phyloP scores from a whole-genome alignment of 345 rosid genomes.

The Anastatica hierochuntica region DNA sequence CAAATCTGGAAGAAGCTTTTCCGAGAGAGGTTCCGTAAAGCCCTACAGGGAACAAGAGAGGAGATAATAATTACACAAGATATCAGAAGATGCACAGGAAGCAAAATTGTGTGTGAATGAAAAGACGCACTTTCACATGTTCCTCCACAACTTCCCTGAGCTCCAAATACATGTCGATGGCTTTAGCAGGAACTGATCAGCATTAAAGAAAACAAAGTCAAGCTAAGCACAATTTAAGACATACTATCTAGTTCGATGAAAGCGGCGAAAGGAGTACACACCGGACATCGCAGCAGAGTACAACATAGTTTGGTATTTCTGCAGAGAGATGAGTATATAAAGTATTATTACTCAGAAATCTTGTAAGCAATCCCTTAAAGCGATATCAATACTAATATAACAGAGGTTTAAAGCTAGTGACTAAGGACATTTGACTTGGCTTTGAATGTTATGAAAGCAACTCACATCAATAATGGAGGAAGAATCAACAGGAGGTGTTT shows the following conservation, averaged over 20 bases:
- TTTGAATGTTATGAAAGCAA: neutral
- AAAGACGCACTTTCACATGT: constrained; percentile 51
- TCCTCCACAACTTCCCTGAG: constrained; percentile 67
- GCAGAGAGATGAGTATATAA: constrained; percentile 24
- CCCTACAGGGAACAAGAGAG: constrained; percentile 34
- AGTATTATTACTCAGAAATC: neutral
- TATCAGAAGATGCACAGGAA: neutral
- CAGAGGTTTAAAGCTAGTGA: neutral
- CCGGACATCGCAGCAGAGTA: constrained; percentile 71
- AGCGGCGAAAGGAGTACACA: constrained; percentile 8
- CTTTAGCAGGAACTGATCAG: constrained; percentile 65
- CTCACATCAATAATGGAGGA: constrained; percentile 38
- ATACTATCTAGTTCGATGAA: neutral
- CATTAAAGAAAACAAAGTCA: constrained; percentile 8
- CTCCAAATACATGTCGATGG: constrained; percentile 79
- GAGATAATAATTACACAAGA: neutral
- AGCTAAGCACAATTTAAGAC: neutral
- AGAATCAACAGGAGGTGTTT: constrained; percentile 28
- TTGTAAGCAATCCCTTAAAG: neutral
- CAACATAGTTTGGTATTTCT: constrained; percentile 47
- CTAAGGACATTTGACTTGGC: neutral
- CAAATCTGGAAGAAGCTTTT: constrained; percentile 96
- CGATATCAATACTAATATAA: no score
- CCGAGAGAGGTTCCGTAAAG: constrained; percentile 88
- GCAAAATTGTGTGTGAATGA: neutral